Conservation (phyloP, 306 rosid genomes). For the Lathyrus oleraceus region DNA sequence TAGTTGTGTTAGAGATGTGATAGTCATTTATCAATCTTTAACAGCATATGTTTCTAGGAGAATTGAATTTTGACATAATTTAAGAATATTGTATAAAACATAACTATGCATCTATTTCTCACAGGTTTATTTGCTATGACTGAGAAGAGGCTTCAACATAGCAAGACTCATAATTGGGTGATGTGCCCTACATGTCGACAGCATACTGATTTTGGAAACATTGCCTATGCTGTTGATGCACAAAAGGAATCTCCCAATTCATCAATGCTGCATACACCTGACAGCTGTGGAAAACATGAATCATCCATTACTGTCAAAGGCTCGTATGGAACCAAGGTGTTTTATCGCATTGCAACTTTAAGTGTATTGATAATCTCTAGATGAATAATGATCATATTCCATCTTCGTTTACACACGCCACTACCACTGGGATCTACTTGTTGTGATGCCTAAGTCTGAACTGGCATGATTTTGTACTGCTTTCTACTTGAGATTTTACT, state of each 20-base stretch:
- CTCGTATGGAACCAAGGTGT: slow-evolving; percentile 94
- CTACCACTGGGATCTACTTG: neutral
- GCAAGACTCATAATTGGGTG: slow-evolving; percentile 72
- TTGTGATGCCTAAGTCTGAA: slow-evolving; percentile 8
- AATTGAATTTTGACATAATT: neutral
- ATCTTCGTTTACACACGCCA: neutral
- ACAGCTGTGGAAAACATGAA: slow-evolving; percentile 57
- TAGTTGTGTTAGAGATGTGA: slow-evolving; percentile 1
- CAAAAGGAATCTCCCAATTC: slow-evolving; percentile 53
- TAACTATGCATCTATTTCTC: slow-evolving; percentile 26
- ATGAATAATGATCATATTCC: slow-evolving; percentile 24
- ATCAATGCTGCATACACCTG: slow-evolving; percentile 41
- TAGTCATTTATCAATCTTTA: neutral
- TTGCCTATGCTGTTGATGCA: slow-evolving; percentile 83
- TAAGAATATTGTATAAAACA: slow-evolving; percentile 10
- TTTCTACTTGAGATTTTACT: neutral
- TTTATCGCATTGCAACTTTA: slow-evolving; percentile 6
- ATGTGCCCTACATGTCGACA: slow-evolving; percentile 97
- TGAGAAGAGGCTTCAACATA: slow-evolving; percentile 55
- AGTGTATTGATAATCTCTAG: slow-evolving; percentile 26
- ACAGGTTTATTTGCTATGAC: slow-evolving; percentile 91
- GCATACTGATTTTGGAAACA: slow-evolving; percentile 78
- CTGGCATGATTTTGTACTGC: neutral
- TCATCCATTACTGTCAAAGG: slow-evolving; percentile 70
- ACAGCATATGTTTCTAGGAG: slow-evolving; percentile 3